phyloP scores from a whole-genome alignment of 2,329 filamentous ascomycete species.

The Paracamarosporium sp. region DNA sequence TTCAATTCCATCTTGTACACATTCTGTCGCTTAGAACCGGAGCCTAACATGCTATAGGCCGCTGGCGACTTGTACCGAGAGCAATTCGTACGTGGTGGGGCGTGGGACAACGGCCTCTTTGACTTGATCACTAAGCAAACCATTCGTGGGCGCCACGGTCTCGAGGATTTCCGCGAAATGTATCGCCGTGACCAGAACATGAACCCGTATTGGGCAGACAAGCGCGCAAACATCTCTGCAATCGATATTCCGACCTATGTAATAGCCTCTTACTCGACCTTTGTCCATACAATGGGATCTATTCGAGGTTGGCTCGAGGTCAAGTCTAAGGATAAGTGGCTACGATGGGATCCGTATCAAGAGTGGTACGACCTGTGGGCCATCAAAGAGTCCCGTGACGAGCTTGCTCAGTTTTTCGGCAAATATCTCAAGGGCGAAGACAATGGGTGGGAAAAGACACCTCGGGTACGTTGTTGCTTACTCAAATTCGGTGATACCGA shows the following conservation, averaged over 20 bases:
- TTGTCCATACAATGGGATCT: slow-evolving; percentile 16
- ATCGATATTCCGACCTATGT: slow-evolving; percentile 30
- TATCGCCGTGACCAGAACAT: slow-evolving; percentile 42
- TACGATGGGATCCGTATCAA: not conserved
- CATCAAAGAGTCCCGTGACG: not conserved
- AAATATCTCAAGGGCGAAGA: not conserved
- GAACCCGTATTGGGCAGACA: slow-evolving; percentile 31
- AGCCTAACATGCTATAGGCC: no score
- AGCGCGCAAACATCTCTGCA: slow-evolving; percentile 23
- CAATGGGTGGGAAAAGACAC: not conserved
- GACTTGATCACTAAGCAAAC: slow-evolving; percentile 50
- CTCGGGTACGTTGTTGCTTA: not conserved
- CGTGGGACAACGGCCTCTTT: slow-evolving; percentile 45
- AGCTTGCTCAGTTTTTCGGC: not conserved
- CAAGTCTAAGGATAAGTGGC: not conserved
- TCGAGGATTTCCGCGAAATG: slow-evolving; percentile 54
- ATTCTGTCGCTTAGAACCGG: no score
- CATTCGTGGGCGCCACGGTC: slow-evolving; percentile 35
- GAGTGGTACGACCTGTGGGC: not conserved
- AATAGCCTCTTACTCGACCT: slow-evolving; percentile 17
- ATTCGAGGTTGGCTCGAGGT: not conserved
- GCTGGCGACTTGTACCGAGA: slow-evolving; percentile 58
- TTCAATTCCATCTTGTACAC: no score
- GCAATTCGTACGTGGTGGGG: slow-evolving; percentile 51
- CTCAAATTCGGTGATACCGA: not conserved